Evolutionary conservation across 306 rosid genomes (phyloP), one percentile per base, ranked within the genome.

Genomic region (Potentilla sterilis): DNA sequence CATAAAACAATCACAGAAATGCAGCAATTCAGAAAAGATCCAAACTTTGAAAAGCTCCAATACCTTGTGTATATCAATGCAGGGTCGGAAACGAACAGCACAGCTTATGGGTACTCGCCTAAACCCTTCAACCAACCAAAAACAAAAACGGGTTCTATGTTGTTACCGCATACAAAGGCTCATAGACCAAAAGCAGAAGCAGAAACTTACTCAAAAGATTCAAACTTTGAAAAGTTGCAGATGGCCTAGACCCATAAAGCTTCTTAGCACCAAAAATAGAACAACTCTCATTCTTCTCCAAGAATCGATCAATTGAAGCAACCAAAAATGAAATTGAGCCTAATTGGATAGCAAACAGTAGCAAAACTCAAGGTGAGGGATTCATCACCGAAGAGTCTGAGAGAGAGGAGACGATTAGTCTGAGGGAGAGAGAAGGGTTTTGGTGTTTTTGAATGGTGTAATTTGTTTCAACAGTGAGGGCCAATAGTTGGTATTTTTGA

Each of bases 31-130:
- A 28, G 28, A 6, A 62, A 62, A 63, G 41, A 63, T 63, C 15
- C 3, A 6, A 63, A 15, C 68, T 35, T 28, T 35, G 28, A 28
- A 37, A 59, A 72, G 43, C 28, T 7, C 32, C 40, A n/a, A 61
- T 85, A 84, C 97, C 96, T 87, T 87, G 83, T 92, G 98, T 67
- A 95, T 92, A 75, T 92, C 98, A 71, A 92, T 89, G 84, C 98
- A 90, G 24, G 96, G 98, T 32, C 98, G 88, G 75, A 92, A 90
- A 43, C 86, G 83, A 87, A 85, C 91, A 11, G 87, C 87, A 40
- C 90, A 92, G 15, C 69, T 79, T 75, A 86, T 77, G 38, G 85
- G 80, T 43, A 74, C 3, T 28, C 76, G 80, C 68, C 80, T 70
- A 22, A 80, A 77, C 24, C 78, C 88, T 84, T 6, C 44, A 77